Evolutionary conservation across 352 stramenopile species (phyloP), one percentile per base, ranked within the genome.

Genomic region (Thalassiosira exigua): DNA sequence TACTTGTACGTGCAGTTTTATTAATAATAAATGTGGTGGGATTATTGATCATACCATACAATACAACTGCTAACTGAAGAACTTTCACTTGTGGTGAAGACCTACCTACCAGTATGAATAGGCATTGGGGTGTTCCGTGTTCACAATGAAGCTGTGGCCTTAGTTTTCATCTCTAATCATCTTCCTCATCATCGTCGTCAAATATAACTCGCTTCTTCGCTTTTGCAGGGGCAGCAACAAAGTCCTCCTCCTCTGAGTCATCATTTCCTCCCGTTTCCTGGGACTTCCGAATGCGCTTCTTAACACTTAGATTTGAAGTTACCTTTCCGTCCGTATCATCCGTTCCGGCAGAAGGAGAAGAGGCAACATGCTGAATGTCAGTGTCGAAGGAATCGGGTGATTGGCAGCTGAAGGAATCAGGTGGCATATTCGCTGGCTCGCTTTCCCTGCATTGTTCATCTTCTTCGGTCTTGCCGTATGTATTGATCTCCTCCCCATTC

Each of bases 231-330:
- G 75, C 42, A 11, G 56, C 33, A 12, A 41, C 67, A 68, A 83
- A 83, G 44, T 84, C 75, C 69, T 84, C 75, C 21, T 84, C 75
- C 7, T 84, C 75, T 19, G 75, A 79, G 42, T 83, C 75, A 53
- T 84, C 75, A 44, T 64, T 27, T 2, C 39, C 24, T 21, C 21
- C 24, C 7, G 58, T 39, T 26, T 22, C 54, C 3, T 56, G 57
- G 44, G 61, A 73, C 52, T 79, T 79, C 11, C 68, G 68, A 64
- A 84, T 79, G 12, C 75, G 75, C 46, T 84, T 84, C 69, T 71
- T 84, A 42, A 54, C 67, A 58, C 41, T 78, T n/a, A 67, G 53
- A 21, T 53, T 58, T 11, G 64, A 36, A 5, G 14, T 70, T 27
- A 41, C 14, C 4, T 12, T 0, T 3, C 11, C n/a, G 46, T 64